Percentiles rank a stretch among this genome's conserved stretches.
Conservation (phyloP, 2,329 filamentous ascomycete species). For the Neopestalotiopsis sp. region DNA sequence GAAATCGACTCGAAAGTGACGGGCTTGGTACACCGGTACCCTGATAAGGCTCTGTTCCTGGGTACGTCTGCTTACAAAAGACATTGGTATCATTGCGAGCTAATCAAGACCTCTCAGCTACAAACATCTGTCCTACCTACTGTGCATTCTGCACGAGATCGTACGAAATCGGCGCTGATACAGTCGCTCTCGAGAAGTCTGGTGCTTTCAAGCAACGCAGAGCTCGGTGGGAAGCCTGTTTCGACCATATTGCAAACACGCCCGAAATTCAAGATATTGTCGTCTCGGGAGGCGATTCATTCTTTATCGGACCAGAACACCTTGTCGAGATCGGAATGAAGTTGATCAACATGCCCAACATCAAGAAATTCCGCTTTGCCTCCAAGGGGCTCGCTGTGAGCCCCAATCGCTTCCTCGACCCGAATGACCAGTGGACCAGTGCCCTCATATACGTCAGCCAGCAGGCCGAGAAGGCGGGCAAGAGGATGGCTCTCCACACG, state of each 20-base stretch:
- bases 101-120: slow-evolving; percentile 44
- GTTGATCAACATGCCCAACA: slow-evolving; percentile 61
- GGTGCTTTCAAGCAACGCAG: slow-evolving; percentile 44
- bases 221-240: slow-evolving; percentile 58
- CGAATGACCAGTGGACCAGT: slow-evolving; percentile 56
- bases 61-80: slow-evolving; percentile 44
- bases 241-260: slow-evolving; percentile 59
- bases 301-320: slow-evolving; percentile 58
- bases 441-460: slow-evolving; percentile 56
- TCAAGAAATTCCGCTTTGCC: slow-evolving; percentile 64
- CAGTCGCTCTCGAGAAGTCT: slow-evolving; percentile 51
- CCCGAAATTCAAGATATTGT: slow-evolving; percentile 61
- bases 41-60: slow-evolving; percentile 66
- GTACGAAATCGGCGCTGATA: slow-evolving; percentile 61
- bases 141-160: slow-evolving; percentile 68
- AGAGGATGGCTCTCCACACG: slow-evolving; percentile 66
- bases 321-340: slow-evolving; percentile 58
- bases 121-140: slow-evolving; percentile 66
- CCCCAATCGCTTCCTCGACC: slow-evolving; percentile 59
- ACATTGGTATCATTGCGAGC: neutral
- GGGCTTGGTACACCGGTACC: slow-evolving; percentile 67
- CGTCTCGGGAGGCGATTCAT: slow-evolving; percentile 67
- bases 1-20: slow-evolving; percentile 58
- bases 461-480: slow-evolving; percentile 56
- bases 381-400: slow-evolving; percentile 66